Percentiles rank a stretch among this genome's conserved stretches.
These are phyloP conservation scores for Hypoxylon perforatum DNA, from an alignment of 495 filamentous ascomycete species.

Conservation along the genomic window DNA sequence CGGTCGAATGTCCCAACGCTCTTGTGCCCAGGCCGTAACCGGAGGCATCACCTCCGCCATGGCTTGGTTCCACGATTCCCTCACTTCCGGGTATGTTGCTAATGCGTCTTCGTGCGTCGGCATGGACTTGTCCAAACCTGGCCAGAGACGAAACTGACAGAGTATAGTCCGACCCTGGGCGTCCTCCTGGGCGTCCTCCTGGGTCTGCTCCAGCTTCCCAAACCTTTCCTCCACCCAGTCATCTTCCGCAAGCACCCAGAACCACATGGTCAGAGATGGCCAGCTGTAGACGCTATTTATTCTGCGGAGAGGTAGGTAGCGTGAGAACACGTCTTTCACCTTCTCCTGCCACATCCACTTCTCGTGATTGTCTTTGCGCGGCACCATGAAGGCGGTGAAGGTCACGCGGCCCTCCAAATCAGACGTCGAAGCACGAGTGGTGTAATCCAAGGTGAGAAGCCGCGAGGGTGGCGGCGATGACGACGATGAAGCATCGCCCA, in stretches of 20 bases:
- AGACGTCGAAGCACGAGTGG: background rate
- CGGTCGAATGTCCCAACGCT: conserved; percentile 40
- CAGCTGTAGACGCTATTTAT: background rate
- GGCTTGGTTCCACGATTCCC: conserved; percentile 35
- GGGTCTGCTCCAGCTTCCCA: conserved; percentile 11
- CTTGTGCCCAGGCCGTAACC: conserved; percentile 41
- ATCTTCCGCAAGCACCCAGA: conserved; percentile 16
- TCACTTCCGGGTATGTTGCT: conserved; percentile 24
- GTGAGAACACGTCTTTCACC: background rate
- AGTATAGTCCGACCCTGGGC: conserved; percentile 19
- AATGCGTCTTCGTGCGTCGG: conserved; percentile 32
- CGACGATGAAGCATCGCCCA: conserved; percentile 21
- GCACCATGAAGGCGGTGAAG: conserved; percentile 25
- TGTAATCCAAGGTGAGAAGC: conserved; percentile 20
- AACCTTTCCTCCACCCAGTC: conserved; percentile 10
- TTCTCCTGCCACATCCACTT: conserved; percentile 4
- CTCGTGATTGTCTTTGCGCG: conserved; percentile 3
- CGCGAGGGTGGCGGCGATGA: conserved; percentile 19
- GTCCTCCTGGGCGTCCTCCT: conserved; percentile 1
- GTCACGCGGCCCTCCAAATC: conserved; percentile 29
- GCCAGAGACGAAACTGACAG: conserved; percentile 38
- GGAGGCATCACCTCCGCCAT: conserved; percentile 42
- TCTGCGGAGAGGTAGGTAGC: background rate
- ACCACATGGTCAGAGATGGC: conserved; percentile 2
- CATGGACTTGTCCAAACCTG: conserved; percentile 3